Conservation (phyloP, 306 rosid species). For the Medicago truncatula region MtrunA17r5.0-ANR NC_053048.1:46174501-46175000, state of each 20-base stretch:
- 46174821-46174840: neutral
- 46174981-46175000: too few species aligned
- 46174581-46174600: conserved; percentile 79
- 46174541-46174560: conserved; percentile 67
- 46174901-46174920: neutral
- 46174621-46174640: neutral
- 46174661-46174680: neutral
- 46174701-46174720: neutral
- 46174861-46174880: neutral
- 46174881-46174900: conserved; percentile 47
- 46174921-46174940: neutral
- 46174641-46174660: neutral
- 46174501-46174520: neutral
- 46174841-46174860: neutral
- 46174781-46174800: neutral
- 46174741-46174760: conserved; percentile 36
- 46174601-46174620: conserved; percentile 65
- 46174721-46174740: conserved; percentile 53
- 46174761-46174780: neutral
- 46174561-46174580: conserved; percentile 76
- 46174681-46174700: too few species aligned
- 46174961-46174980: too few species aligned
- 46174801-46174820: neutral
- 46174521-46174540: conserved; percentile 43
- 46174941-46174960: neutral